phyloP scores from a whole-genome alignment of 208 protist species.

The Trypanosoma grayi region DNA sequence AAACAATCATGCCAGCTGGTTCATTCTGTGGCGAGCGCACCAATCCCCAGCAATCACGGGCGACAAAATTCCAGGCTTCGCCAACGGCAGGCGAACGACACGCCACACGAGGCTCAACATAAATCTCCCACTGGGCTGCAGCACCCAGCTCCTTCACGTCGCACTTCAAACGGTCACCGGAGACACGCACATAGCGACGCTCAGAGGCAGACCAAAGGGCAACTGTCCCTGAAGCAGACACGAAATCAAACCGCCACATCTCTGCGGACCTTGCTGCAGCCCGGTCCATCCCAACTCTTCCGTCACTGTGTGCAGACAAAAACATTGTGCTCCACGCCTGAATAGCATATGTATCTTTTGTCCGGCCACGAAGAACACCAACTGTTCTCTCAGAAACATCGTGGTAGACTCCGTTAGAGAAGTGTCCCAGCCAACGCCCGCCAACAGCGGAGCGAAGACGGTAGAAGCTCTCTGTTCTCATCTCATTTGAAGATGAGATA shows the following conservation, averaged over 20 bases:
- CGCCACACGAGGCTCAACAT: not conserved
- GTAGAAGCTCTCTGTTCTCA: not conserved
- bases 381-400: constrained; percentile 7
- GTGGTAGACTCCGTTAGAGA: constrained; percentile 3
- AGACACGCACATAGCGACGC: constrained; percentile 1
- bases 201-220: not conserved
- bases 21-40: not conserved
- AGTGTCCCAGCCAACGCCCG: constrained; percentile 17
- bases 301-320: constrained; percentile 16
- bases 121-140: constrained; percentile 11
- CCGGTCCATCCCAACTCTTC: constrained; percentile 21
- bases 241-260: constrained; percentile 21
- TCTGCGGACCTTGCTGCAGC: constrained; percentile 5
- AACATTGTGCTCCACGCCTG: constrained; percentile 19
- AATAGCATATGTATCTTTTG: constrained; percentile 11
- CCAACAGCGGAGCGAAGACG: constrained; percentile 9
- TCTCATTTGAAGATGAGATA: not conserved
- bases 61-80: constrained; percentile 6
- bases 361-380: not conserved
- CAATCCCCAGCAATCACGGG: constrained; percentile 6
- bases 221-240: not conserved
- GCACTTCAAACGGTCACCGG: constrained; percentile 3
- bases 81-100: not conserved
- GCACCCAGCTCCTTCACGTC: not conserved
- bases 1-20: not conserved